Conservation (phyloP, 1,284 basidiomycete species). For the Filobasidium uniguttulatum region DNA sequence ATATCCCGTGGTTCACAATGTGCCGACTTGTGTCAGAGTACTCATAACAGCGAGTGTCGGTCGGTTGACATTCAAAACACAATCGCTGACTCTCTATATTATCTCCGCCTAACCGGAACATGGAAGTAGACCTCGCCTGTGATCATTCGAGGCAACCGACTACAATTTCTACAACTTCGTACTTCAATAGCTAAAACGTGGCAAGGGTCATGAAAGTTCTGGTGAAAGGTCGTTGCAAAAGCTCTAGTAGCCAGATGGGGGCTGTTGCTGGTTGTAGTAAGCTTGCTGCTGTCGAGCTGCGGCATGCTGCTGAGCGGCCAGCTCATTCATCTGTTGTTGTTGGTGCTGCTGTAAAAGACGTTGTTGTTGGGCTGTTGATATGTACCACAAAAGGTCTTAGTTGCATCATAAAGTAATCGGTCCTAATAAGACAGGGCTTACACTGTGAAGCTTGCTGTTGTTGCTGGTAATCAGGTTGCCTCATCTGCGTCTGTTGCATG, state of each 20-base stretch:
- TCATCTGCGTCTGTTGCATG: not conserved
- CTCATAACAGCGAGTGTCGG: too few species aligned
- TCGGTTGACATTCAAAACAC: too few species aligned
- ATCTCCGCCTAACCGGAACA: too few species aligned
- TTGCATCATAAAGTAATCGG: not conserved
- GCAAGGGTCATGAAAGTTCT: too few species aligned
- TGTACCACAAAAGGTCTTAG: not conserved
- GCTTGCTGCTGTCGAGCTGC: constrained; percentile 15
- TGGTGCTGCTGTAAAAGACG: constrained; percentile 1
- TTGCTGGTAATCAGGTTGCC: not conserved
- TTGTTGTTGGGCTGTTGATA: not conserved
- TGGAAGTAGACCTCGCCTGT: too few species aligned
- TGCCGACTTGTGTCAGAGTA: too few species aligned
- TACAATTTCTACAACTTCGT: too few species aligned
- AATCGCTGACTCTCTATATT: too few species aligned
- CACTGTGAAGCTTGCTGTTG: constrained; percentile 2
- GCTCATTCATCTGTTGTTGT: constrained; percentile 18
- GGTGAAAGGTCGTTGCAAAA: too few species aligned
- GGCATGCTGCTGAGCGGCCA: constrained; percentile 14
- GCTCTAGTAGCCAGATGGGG: constrained; percentile 1
- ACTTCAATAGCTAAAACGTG: too few species aligned
- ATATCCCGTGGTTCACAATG: too few species aligned
- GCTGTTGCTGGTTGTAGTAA: constrained; percentile 3
- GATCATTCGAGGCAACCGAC: too few species aligned
- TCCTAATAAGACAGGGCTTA: not conserved